Evolutionary conservation across 2,329 filamentous ascomycete species (phyloP).

Genomic region (Fonsecaea pugnacius): DNA sequence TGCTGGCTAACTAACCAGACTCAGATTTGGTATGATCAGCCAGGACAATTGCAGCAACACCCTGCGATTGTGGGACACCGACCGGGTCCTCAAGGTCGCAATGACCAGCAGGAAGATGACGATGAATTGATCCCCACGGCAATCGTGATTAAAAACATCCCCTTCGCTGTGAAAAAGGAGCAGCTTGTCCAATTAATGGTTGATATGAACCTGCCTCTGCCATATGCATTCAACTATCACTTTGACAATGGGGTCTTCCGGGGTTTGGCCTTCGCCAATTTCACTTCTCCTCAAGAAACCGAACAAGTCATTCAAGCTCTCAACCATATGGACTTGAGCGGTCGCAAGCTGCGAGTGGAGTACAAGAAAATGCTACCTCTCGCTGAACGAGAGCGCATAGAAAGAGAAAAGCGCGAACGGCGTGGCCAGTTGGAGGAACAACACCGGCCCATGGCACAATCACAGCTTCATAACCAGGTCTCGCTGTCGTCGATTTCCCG

Average conservation of each 20-base stretch:
- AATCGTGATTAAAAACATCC: constrained; percentile 99
- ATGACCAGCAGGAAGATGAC: constrained; percentile 50
- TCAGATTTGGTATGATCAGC: constrained; percentile 67
- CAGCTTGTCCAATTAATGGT: constrained; percentile 92
- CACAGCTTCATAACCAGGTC: constrained; percentile 77
- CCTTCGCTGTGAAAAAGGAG: constrained; percentile 97
- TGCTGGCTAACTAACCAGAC: constrained; percentile 21
- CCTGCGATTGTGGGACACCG: constrained; percentile 51
- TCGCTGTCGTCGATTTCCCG: constrained; percentile 79
- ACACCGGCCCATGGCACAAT: constrained; percentile 71
- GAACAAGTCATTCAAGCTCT: constrained; percentile 87
- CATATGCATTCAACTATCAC: constrained; percentile 94
- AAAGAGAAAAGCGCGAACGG: constrained; percentile 94
- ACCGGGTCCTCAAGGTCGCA: constrained; percentile 48
- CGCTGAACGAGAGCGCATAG: constrained; percentile 91
- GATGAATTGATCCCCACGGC: constrained; percentile 97
- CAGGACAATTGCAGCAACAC: constrained; percentile 42
- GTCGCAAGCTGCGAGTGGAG: constrained; percentile 90
- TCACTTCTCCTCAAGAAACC: constrained; percentile 93
- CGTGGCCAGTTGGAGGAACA: constrained; percentile 96
- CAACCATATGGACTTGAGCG: constrained; percentile 95
- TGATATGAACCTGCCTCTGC: constrained; percentile 87
- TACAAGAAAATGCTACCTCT: constrained; percentile 99
- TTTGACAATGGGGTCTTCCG: constrained; percentile 98
- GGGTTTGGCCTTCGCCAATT: constrained; percentile 96